These are phyloP conservation scores for Cadophora luteo-olivacea DNA, from an alignment of 2,329 filamentous ascomycete species.

Conservation along the genomic window DNA sequence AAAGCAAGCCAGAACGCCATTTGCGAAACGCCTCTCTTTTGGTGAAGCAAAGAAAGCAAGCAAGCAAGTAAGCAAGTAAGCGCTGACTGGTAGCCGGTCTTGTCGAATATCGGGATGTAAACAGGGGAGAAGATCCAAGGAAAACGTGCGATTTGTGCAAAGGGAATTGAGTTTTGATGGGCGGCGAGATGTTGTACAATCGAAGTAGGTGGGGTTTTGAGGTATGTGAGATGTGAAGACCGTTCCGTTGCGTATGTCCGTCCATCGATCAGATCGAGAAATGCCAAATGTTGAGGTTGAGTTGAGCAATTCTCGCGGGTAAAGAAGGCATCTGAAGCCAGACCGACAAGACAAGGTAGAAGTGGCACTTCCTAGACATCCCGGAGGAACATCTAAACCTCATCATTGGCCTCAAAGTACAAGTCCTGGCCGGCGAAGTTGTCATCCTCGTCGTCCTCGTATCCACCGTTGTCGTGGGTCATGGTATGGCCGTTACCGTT, in stretches of 20 bases:
- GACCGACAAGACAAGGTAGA: neutral
- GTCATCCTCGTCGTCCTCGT: neutral
- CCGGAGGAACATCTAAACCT: conserved; percentile 4
- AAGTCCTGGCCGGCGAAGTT: conserved; percentile 9
- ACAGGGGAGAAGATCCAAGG: neutral
- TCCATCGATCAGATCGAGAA: neutral
- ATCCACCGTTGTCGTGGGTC: neutral
- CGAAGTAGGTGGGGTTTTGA: neutral
- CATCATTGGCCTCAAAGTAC: conserved; percentile 23
- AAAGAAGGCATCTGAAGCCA: neutral
- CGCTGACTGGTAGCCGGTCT: neutral
- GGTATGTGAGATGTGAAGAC: neutral
- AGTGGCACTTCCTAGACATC: neutral
- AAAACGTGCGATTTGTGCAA: neutral
- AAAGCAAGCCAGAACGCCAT: neutral
- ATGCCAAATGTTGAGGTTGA: neutral
- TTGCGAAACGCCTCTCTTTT: neutral
- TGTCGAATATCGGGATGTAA: neutral
- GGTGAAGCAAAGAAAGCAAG: neutral
- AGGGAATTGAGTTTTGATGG: neutral
- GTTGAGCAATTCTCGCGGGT: neutral
- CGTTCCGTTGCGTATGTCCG: neutral
- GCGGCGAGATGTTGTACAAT: neutral
- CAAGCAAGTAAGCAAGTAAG: neutral
- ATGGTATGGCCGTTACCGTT: neutral